A percentile compares a stretch with the other conserved stretches of the same genome.
These are phyloP conservation scores for Spongiforma sp. DNA, from an alignment of 1,284 basidiomycete species.

Conservation along the genomic window DNA sequence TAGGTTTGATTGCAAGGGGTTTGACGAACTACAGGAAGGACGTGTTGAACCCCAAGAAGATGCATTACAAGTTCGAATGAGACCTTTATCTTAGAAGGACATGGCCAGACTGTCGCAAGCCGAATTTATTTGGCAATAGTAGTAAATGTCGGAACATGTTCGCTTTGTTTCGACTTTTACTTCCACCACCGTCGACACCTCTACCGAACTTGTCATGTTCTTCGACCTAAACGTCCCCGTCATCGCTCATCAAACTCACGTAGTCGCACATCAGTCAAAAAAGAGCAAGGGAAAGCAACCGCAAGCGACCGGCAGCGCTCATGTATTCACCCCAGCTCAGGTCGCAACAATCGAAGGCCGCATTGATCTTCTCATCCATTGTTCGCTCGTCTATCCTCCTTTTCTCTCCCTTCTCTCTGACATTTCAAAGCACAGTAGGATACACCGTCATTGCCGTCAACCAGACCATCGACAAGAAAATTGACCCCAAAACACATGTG, in stretches of 20 bases:
- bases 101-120: no score
- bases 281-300: constrained; percentile 56
- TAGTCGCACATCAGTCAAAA: constrained; percentile 40
- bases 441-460: constrained; percentile 77
- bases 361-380: constrained; percentile 58
- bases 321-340: constrained; percentile 47
- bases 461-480: constrained; percentile 66
- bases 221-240: constrained; percentile 66
- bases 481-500: constrained; percentile 70
- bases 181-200: no score
- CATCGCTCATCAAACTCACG: constrained; percentile 27
- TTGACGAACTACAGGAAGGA: no score
- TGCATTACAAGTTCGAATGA: no score
- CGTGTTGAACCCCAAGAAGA: no score
- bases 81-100: no score
- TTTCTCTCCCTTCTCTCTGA: constrained; percentile 14
- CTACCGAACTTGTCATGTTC: constrained; percentile 46
- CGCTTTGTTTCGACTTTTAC: no score
- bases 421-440: constrained; percentile 60
- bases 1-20: no score
- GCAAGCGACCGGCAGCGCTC: constrained; percentile 21
- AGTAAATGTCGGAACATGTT: no score
- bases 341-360: constrained; percentile 51
- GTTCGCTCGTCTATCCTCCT: constrained; percentile 41
- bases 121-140: no score